These are phyloP conservation scores for Pyracantha coccinea DNA, from an alignment of 331 rosid genomes.

Conservation along the genomic window DNA sequence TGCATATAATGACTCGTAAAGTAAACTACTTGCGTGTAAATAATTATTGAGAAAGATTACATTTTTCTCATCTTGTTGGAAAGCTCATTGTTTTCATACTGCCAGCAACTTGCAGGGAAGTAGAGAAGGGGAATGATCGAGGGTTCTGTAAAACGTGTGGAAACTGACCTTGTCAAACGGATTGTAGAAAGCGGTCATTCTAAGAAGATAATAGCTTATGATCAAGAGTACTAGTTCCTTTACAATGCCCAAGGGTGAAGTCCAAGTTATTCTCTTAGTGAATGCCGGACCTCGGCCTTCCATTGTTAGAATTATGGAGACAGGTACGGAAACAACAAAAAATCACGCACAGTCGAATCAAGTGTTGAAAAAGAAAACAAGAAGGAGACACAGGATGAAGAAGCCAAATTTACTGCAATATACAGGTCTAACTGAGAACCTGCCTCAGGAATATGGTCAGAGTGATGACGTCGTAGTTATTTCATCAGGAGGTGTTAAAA, in stretches of 20 bases:
- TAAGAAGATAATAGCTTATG: conserved; percentile 8
- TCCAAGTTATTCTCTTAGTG: conserved; percentile 4
- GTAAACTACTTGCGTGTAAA: neutral
- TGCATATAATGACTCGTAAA: too few relatives aligned
- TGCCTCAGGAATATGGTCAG: conserved; percentile 6
- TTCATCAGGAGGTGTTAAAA: conserved; percentile 1
- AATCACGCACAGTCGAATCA: conserved; percentile 2
- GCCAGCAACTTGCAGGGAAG: conserved; percentile 9
- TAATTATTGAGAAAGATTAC: neutral
- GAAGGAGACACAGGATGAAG: conserved; percentile 11
- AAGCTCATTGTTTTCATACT: neutral
- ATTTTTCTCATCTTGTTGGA: neutral
- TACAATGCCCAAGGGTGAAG: conserved; percentile 12
- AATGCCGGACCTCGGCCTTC: conserved; percentile 9
- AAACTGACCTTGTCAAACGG: neutral
- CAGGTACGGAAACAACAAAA: neutral
- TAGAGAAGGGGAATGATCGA: conserved; percentile 16
- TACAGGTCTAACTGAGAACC: neutral
- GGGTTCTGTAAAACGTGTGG: conserved; percentile 3
- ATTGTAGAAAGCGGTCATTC: neutral
- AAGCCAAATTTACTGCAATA: conserved; percentile 2
- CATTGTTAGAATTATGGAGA: neutral
- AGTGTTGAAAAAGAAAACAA: conserved; percentile 10
- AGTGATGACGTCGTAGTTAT: neutral
- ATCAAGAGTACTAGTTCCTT: conserved; percentile 6